Evolutionary conservation across 2,329 filamentous ascomycete genomes (phyloP).

Genomic region (Metarhizium robertsii): DNA sequence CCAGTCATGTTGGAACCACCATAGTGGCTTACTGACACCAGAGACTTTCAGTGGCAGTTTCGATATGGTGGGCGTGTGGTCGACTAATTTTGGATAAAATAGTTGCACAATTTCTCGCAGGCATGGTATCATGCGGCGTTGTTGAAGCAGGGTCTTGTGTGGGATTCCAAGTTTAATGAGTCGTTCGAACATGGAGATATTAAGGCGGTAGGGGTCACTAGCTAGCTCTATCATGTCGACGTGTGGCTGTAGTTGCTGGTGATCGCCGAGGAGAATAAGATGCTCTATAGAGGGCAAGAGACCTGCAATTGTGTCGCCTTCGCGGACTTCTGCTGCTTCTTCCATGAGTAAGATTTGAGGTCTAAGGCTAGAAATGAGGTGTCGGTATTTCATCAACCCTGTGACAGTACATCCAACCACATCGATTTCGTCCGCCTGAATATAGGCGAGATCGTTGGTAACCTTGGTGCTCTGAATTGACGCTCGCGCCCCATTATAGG

Average conservation of each 20-base stretch:
- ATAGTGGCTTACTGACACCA: slow-evolving; percentile 30
- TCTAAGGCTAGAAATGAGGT: slow-evolving; percentile 53
- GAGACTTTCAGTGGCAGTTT: slow-evolving; percentile 29
- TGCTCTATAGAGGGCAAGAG: slow-evolving; percentile 39
- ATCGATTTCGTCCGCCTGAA: slow-evolving; percentile 28
- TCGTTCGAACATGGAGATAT: slow-evolving; percentile 72
- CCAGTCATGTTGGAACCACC: slow-evolving; percentile 45
- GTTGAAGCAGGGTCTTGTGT: slow-evolving; percentile 55
- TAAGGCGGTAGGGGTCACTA: slow-evolving; percentile 52
- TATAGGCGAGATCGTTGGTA: slow-evolving; percentile 42
- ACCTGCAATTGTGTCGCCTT: slow-evolving; percentile 48
- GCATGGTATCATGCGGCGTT: slow-evolving; percentile 49
- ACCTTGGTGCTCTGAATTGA: slow-evolving; percentile 48
- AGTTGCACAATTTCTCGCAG: slow-evolving; percentile 34
- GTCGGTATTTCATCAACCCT: slow-evolving; percentile 70
- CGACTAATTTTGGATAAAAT: slow-evolving; percentile 36
- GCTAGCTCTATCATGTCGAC: slow-evolving; percentile 54
- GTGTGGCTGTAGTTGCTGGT: slow-evolving; percentile 66
- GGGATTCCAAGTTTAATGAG: slow-evolving; percentile 57
- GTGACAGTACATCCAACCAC: slow-evolving; percentile 67
- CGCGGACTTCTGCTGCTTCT: slow-evolving; percentile 69
- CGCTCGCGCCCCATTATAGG: slow-evolving; percentile 40
- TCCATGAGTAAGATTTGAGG: slow-evolving; percentile 66
- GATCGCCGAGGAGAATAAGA: slow-evolving; percentile 60
- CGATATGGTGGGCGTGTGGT: slow-evolving; percentile 31